phyloP scores from a whole-genome alignment of 2,329 filamentous ascomycete species.

The Nigrospora oryzae region DNA sequence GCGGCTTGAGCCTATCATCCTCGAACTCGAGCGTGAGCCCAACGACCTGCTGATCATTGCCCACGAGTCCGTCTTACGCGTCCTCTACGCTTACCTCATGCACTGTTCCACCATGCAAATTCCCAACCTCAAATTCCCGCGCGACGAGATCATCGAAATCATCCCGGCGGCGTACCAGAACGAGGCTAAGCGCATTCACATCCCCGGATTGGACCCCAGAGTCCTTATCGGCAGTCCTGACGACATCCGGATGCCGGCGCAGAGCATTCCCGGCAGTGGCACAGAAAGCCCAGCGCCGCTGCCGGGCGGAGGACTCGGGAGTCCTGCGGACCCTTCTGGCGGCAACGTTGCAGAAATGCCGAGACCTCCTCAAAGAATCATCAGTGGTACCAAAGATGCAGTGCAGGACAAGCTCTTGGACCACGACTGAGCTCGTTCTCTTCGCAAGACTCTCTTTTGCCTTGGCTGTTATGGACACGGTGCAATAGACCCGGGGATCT shows the following conservation, averaged over 20 bases:
- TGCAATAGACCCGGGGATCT: too few relatives aligned
- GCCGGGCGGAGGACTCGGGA: slow-evolving; percentile 40
- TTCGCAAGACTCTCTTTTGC: too few relatives aligned
- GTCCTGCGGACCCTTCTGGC: slow-evolving; percentile 31
- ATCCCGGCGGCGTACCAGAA: slow-evolving; percentile 98
- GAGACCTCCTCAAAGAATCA: slow-evolving; percentile 18
- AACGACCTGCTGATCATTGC: slow-evolving; percentile 98
- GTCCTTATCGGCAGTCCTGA: slow-evolving; percentile 73
- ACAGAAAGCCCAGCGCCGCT: slow-evolving; percentile 30
- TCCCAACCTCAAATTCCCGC: slow-evolving; percentile 83
- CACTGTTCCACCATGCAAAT: slow-evolving; percentile 95
- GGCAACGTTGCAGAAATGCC: slow-evolving; percentile 1
- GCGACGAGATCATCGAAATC: slow-evolving; percentile 97
- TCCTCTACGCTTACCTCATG: slow-evolving; percentile 97
- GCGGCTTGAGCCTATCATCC: slow-evolving; percentile 91
- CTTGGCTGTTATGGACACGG: too few relatives aligned
- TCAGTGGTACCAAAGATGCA: slow-evolving; percentile 19
- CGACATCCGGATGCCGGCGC: slow-evolving; percentile 71
- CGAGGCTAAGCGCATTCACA: slow-evolving; percentile 82
- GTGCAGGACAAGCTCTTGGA: slow-evolving; percentile 22
- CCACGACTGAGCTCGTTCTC: slow-evolving; percentile 14
- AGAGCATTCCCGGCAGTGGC: slow-evolving; percentile 24
- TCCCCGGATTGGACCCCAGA: slow-evolving; percentile 57
- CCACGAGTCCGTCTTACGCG: slow-evolving; percentile 93
- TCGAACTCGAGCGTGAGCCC: slow-evolving; percentile 93